These are phyloP conservation scores for Eucalyptus cloeziana DNA, from an alignment of 345 rosid species.

Conservation along the genomic window DNA sequence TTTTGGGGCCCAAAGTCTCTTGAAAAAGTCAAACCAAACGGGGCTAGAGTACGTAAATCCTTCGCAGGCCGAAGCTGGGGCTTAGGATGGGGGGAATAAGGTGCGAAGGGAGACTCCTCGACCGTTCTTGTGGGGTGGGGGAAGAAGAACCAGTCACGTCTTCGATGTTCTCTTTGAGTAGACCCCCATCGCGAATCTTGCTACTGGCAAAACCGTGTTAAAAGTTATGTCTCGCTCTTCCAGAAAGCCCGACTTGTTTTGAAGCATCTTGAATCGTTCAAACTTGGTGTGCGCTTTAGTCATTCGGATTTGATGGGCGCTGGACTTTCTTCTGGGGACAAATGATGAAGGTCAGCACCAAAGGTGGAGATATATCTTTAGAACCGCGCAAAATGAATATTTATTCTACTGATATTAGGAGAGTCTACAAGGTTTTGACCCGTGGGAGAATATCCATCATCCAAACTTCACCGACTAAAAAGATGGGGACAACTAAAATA, in stretches of 20 bases:
- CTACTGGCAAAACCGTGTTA: not conserved
- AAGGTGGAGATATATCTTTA: not conserved
- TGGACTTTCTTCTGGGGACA: not conserved
- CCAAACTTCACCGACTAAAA: not conserved
- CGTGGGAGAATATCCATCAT: not conserved
- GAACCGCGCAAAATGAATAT: not conserved
- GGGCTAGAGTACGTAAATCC: not conserved
- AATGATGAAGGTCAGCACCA: not conserved
- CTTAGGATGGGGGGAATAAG: not conserved
- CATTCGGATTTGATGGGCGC: not conserved
- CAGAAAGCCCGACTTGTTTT: not conserved
- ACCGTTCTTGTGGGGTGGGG: not conserved
- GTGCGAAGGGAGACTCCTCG: not conserved
- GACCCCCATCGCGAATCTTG: not conserved
- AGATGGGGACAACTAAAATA: accelerated
- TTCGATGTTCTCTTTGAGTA: not conserved
- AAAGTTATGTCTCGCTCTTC: not conserved
- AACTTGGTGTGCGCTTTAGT: not conserved
- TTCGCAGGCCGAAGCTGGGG: not conserved
- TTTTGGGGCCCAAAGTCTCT: too few species aligned
- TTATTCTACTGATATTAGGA: too few species aligned
- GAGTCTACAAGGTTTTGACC: not conserved
- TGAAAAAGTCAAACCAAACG: too few species aligned
- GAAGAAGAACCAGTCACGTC: not conserved
- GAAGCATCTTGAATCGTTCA: not conserved